Percentiles rank a stretch among this genome's conserved stretches.
phyloP scores from a whole-genome alignment of 2,329 filamentous ascomycete species.

The Hymenoscyphus occultus region DNA sequence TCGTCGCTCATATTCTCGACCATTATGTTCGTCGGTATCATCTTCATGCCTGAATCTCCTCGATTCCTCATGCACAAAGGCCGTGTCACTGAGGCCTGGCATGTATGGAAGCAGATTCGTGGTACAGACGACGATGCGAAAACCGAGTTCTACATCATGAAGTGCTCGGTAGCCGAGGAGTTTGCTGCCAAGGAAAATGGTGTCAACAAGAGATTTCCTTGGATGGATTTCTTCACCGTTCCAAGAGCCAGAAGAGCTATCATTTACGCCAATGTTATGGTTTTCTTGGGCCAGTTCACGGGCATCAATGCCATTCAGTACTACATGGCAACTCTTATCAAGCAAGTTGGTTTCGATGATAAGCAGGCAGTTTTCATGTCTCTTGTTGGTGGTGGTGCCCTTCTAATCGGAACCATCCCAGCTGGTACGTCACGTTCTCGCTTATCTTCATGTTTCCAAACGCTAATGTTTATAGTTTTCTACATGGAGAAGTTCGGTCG shows the following conservation, averaged over 20 bases:
- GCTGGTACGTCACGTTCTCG: slow-evolving; percentile 38
- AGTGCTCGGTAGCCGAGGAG: slow-evolving; percentile 58
- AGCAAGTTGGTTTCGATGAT: slow-evolving; percentile 62
- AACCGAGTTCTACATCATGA: slow-evolving; percentile 72
- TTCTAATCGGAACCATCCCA: slow-evolving; percentile 66
- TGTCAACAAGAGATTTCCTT: slow-evolving; percentile 55
- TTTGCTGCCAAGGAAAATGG: slow-evolving; percentile 50
- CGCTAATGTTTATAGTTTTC: slow-evolving; percentile 43
- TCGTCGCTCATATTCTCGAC: slow-evolving; percentile 69
- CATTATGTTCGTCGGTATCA: slow-evolving; percentile 60
- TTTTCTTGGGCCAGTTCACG: slow-evolving; percentile 67
- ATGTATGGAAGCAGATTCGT: slow-evolving; percentile 71
- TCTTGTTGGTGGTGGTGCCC: slow-evolving; percentile 64
- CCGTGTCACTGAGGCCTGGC: slow-evolving; percentile 56
- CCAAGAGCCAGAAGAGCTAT: slow-evolving; percentile 64
- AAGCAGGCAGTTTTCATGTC: slow-evolving; percentile 70
- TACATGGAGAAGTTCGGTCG: slow-evolving; percentile 71
- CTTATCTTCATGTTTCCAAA: background rate
- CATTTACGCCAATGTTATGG: slow-evolving; percentile 67
- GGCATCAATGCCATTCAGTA: slow-evolving; percentile 71
- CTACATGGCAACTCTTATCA: slow-evolving; percentile 68
- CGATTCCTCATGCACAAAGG: slow-evolving; percentile 70
- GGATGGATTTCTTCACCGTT: slow-evolving; percentile 72
- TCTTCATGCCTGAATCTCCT: slow-evolving; percentile 69
- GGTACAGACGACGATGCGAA: slow-evolving; percentile 56